Percentiles rank a stretch among this genome's conserved stretches.
phyloP scores from a whole-genome alignment of 768 basidiomycete species.

The Agrocybe chaxingu region DNA sequence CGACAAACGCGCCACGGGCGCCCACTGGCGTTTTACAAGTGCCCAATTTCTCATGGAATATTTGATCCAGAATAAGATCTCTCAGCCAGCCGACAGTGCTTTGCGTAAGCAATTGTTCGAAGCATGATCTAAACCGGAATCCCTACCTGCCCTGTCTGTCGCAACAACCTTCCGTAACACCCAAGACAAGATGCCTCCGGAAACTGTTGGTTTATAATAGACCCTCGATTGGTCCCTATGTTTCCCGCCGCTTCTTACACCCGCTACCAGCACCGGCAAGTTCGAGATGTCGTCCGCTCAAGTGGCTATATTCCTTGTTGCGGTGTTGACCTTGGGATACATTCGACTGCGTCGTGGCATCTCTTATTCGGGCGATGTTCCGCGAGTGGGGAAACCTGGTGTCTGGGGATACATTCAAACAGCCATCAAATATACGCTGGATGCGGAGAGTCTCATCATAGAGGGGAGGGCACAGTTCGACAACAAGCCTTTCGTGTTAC shows the following conservation, averaged over 20 bases:
- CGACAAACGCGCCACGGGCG: not conserved
- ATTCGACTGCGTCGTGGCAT: constrained; percentile 23
- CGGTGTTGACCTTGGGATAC: constrained; percentile 18
- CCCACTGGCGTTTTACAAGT: not conserved
- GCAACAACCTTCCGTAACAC: too few relatives aligned
- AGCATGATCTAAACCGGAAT: too few relatives aligned
- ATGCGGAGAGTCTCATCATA: constrained; percentile 25
- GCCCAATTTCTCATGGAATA: too few relatives aligned
- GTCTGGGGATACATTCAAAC: constrained; percentile 31
- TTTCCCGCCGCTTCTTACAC: too few relatives aligned
- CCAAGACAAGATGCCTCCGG: too few relatives aligned
- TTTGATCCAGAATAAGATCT: too few relatives aligned
- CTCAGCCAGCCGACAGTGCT: too few relatives aligned
- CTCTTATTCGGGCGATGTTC: constrained; percentile 27
- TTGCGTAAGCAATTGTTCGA: too few relatives aligned
- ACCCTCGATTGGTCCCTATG: too few relatives aligned
- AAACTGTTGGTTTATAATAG: too few relatives aligned
- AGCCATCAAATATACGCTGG: constrained; percentile 30
- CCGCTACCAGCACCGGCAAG: too few relatives aligned
- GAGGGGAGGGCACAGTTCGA: constrained; percentile 26
- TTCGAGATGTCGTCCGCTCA: constrained; percentile 10
- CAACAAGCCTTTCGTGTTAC: constrained; percentile 29
- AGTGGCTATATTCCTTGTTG: constrained; percentile 13
- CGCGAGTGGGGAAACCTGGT: constrained; percentile 30
- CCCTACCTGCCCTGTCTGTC: too few relatives aligned